Evolutionary conservation across 2,329 filamentous ascomycete genomes (phyloP).

Genomic region (Trichophyton benhamiae): DNA sequence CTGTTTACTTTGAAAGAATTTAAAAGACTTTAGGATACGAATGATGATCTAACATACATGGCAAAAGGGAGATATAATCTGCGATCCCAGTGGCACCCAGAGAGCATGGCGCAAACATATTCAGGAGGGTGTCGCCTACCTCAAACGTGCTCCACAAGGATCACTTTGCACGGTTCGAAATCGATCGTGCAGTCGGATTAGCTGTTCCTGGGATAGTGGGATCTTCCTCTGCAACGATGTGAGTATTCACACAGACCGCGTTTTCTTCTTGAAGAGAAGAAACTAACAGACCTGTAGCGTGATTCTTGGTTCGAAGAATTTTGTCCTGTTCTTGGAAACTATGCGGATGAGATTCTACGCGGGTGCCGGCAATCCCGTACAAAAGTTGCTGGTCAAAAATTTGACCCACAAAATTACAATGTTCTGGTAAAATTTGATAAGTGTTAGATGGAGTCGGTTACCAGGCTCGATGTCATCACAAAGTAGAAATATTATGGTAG

Average conservation of each 20-base stretch:
- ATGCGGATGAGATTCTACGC: not conserved
- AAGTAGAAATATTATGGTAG: too few relatives aligned
- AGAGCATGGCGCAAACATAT: not conserved
- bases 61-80: not conserved
- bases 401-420: not conserved
- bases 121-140: not conserved
- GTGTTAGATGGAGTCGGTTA: not conserved
- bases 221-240: constrained; percentile 4
- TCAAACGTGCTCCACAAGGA: not conserved
- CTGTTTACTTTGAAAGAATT: not conserved
- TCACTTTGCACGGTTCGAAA: not conserved
- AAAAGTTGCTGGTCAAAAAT: not conserved
- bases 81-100: not conserved
- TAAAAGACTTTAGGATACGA: not conserved
- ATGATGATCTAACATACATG: not conserved
- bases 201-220: not conserved
- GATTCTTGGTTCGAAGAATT: not conserved
- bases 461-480: not conserved
- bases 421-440: not conserved
- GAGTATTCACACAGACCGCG: not conserved
- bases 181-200: not conserved
- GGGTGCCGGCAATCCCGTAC: not conserved
- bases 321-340: not conserved
- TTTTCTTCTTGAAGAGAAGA: not conserved
- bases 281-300: not conserved